A percentile compares a stretch with the other conserved stretches of the same genome.
Evolutionary conservation across 2,329 filamentous ascomycete species (phyloP).

Genomic region (Graphilbum sp.): DNA sequence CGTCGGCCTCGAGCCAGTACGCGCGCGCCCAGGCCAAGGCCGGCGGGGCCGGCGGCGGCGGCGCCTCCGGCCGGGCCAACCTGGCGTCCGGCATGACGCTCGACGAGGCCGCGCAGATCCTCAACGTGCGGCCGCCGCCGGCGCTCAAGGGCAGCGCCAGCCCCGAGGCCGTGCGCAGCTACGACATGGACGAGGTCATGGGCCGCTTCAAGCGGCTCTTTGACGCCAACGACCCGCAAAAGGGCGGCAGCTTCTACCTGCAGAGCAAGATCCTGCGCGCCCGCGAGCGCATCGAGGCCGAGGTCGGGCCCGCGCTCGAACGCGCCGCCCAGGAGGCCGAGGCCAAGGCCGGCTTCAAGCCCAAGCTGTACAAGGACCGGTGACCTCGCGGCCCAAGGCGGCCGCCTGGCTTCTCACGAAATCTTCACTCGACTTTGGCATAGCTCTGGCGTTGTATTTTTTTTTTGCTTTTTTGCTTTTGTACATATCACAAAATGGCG

Average conservation of each 20-base stretch:
- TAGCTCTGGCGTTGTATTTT: constrained; percentile 29
- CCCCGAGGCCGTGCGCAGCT: constrained; percentile 1
- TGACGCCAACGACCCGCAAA: constrained; percentile 85
- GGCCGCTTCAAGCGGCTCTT: constrained; percentile 88
- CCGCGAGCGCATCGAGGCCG: constrained; percentile 79
- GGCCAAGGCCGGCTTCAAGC: constrained; percentile 74
- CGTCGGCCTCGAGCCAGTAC: constrained; percentile 71
- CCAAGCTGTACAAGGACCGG: constrained; percentile 83
- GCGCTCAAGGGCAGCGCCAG: constrained; percentile 24
- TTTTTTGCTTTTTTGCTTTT: neutral
- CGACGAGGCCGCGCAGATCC: constrained; percentile 91
- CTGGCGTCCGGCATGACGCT: constrained; percentile 65
- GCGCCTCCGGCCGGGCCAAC: constrained; percentile 24
- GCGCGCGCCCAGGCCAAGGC: constrained; percentile 53
- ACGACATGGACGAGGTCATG: constrained; percentile 61
- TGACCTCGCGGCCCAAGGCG: neutral
- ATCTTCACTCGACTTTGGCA: constrained; percentile 38
- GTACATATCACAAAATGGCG: no score
- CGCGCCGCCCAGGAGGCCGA: constrained; percentile 62
- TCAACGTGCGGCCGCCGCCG: constrained; percentile 76
- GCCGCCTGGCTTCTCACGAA: constrained; percentile 6
- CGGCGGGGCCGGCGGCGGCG: constrained; percentile 24
- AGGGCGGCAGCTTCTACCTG: constrained; percentile 93
- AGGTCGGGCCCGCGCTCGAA: constrained; percentile 57
- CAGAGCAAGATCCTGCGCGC: constrained; percentile 93